phyloP scores from a whole-genome alignment of 2,329 filamentous ascomycete species.

The Alternaria panax region DNA sequence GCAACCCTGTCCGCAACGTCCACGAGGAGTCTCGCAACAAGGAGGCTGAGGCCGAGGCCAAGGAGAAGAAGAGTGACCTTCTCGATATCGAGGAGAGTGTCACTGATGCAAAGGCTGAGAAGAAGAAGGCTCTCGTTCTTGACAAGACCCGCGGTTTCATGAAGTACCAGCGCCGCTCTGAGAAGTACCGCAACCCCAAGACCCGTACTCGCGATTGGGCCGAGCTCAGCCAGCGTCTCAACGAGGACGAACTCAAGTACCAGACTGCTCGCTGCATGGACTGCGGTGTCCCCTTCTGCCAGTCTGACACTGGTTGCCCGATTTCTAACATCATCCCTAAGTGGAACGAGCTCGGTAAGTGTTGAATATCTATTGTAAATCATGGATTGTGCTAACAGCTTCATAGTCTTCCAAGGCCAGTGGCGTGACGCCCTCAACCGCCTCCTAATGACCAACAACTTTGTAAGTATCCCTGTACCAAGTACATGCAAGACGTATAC shows the following conservation, averaged over 20 bases:
- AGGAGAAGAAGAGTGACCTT: constrained; percentile 70
- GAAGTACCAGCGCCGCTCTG: constrained; percentile 90
- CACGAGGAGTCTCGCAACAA: constrained; percentile 63
- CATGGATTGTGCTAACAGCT: too few relatives aligned
- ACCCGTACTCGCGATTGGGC: constrained; percentile 92
- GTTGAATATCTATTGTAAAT: too few relatives aligned
- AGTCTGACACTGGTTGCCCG: constrained; percentile 93
- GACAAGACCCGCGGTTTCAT: constrained; percentile 98
- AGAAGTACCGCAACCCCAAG: constrained; percentile 89
- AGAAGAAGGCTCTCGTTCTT: constrained; percentile 90
- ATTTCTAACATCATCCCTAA: constrained; percentile 98
- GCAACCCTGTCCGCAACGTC: constrained; percentile 63
- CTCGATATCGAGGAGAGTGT: constrained; percentile 91
- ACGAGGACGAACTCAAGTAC: constrained; percentile 95
- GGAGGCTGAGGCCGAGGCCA: constrained; percentile 67
- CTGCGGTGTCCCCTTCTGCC: constrained; percentile 97
- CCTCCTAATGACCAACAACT: constrained; percentile 96
- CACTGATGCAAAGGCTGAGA: constrained; percentile 82
- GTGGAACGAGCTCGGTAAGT: constrained; percentile 94
- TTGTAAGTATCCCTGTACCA: too few relatives aligned
- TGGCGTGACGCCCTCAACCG: constrained; percentile 93
- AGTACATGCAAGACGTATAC: too few relatives aligned
- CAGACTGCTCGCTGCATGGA: constrained; percentile 98
- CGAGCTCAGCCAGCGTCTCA: constrained; percentile 84
- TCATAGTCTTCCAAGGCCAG: constrained; percentile 64